Evolutionary conservation across 192 early-diverging fungal species (phyloP).

Genomic region (Coemansia sp.): DNA sequence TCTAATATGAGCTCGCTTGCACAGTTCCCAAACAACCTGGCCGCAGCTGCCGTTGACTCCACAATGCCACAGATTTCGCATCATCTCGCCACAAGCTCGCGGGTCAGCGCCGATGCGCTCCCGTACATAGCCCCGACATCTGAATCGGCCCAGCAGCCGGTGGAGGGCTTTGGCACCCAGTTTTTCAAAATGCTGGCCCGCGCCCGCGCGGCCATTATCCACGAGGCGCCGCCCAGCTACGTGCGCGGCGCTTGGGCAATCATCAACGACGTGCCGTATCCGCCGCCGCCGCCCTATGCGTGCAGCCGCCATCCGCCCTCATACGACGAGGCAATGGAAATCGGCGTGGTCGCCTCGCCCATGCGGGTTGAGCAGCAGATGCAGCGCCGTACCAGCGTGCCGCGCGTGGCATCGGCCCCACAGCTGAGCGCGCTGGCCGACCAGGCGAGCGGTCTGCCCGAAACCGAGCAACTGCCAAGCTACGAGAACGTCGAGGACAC

Average conservation of each 20-base stretch:
- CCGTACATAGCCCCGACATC: not conserved
- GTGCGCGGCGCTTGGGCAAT: constrained; percentile 45
- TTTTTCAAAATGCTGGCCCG: constrained; percentile 27
- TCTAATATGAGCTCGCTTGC: not conserved
- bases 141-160: not conserved
- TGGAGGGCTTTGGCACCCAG: constrained; percentile 13
- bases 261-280: constrained; percentile 49
- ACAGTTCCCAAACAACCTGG: not conserved
- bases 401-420: constrained; percentile 15
- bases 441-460: not conserved
- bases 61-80: not conserved
- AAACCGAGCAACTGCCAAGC: no score
- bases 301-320: constrained; percentile 43
- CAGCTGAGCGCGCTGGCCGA: constrained; percentile 3
- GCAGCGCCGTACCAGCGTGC: not conserved
- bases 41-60: not conserved
- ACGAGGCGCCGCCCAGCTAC: constrained; percentile 25
- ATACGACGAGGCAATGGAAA: constrained; percentile 45
- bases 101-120: not conserved
- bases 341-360: constrained; percentile 48
- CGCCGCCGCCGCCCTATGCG: constrained; percentile 44
- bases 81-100: not conserved
- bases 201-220: constrained; percentile 18
- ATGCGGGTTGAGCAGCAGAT: constrained; percentile 37
- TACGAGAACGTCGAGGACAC: constrained; percentile 20